Conservation (phyloP, 768 basidiomycete species). For the Cystofilobasidium capitatum region DNA sequence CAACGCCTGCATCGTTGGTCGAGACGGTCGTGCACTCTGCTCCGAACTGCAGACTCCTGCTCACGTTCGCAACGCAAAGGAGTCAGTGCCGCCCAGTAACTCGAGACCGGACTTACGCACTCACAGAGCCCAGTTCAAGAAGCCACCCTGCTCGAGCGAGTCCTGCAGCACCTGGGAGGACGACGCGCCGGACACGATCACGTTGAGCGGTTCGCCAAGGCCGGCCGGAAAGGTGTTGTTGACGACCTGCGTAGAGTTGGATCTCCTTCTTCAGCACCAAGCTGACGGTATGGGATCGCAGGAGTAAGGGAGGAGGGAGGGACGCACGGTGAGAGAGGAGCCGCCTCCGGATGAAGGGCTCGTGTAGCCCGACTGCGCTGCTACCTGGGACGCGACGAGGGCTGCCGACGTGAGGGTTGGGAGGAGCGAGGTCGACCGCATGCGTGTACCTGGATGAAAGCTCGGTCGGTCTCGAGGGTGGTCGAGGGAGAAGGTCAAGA, state of each 20-base stretch:
- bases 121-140: slow-evolving; percentile 72
- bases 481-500: too few relatives aligned
- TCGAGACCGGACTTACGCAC: slow-evolving; percentile 35
- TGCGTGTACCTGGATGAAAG: too few relatives aligned
- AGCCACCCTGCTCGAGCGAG: slow-evolving; percentile 53
- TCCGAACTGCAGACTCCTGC: slow-evolving; percentile 49
- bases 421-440: too few relatives aligned
- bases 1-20: slow-evolving; percentile 54
- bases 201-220: slow-evolving; percentile 77
- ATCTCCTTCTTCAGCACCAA: too few relatives aligned
- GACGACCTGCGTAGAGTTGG: slow-evolving; percentile 1
- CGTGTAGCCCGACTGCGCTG: not conserved
- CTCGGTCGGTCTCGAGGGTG: too few relatives aligned
- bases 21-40: slow-evolving; percentile 62
- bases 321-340: not conserved
- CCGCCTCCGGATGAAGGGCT: not conserved
- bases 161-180: slow-evolving; percentile 55
- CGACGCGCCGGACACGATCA: slow-evolving; percentile 69
- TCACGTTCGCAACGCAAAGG: not conserved
- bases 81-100: not conserved
- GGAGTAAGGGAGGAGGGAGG: too few relatives aligned
- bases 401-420: too few relatives aligned
- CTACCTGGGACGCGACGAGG: too few relatives aligned
- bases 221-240: slow-evolving; percentile 39
- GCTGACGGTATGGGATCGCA: too few relatives aligned